Evolutionary conservation across 108 stramenopile genomes (phyloP).

Genomic region (Cyclostephanos invisitatus): DNA sequence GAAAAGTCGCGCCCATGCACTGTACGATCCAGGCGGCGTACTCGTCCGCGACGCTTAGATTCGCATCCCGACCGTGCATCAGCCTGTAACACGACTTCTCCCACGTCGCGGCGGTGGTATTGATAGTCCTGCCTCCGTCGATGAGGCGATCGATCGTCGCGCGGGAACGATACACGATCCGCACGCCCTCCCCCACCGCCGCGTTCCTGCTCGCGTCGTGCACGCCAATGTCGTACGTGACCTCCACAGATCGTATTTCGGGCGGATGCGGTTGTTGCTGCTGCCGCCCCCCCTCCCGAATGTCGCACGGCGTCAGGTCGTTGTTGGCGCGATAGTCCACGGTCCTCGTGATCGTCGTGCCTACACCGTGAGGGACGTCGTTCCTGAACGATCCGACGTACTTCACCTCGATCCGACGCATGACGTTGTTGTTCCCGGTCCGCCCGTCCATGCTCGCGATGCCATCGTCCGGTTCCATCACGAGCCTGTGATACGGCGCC

Average conservation of each 20-base stretch:
- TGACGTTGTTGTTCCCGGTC: slow-evolving; percentile 6
- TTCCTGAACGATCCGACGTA: slow-evolving; percentile 30
- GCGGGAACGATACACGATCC: background rate
- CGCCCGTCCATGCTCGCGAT: background rate
- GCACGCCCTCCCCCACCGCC: background rate
- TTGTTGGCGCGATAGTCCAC: slow-evolving; percentile 2
- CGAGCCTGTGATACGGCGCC: background rate
- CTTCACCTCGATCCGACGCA: slow-evolving; percentile 17
- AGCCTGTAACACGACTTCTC: slow-evolving; percentile 2
- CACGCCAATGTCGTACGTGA: slow-evolving; percentile 31
- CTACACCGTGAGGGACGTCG: slow-evolving; percentile 18
- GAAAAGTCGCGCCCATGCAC: background rate
- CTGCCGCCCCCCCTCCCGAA: no score
- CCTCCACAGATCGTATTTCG: slow-evolving; percentile 19
- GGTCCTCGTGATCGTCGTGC: slow-evolving; percentile 17
- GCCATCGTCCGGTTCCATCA: slow-evolving; percentile 1
- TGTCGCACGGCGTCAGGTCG: no score
- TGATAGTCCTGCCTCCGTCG: background rate
- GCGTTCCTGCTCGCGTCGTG: background rate
- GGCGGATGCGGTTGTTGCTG: background rate
- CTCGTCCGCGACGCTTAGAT: background rate
- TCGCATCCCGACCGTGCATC: background rate
- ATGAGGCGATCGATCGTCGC: background rate
- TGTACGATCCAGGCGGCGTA: slow-evolving; percentile 8
- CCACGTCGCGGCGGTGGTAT: background rate